Evolutionary conservation across 257 asterid genomes (phyloP), one percentile per base, ranked within the genome.

Genomic region (Solanum rostratum): DNA sequence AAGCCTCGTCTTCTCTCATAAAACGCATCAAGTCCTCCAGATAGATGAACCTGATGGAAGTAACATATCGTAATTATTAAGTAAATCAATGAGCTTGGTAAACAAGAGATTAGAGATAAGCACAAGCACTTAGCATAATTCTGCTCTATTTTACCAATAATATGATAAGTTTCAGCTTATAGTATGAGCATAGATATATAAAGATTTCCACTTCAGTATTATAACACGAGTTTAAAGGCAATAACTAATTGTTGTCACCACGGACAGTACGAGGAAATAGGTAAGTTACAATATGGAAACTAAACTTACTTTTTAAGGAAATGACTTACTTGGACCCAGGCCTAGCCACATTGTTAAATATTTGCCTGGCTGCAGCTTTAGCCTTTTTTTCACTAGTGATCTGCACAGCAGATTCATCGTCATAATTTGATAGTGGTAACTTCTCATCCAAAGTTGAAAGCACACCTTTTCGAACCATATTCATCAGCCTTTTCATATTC

Each of bases 401-500:
- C 84, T 90, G 91, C 88, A 91, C 90, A 45, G 85, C 59, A 1
- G 94, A 81, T 90, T 94, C 99, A 49, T 95, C 97, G 29, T 93
- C 92, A 13, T 66, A 88, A 2, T 90, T 69, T 1, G 92, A 65
- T 37, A 92, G 95, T 37, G 87, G 92, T 73, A 94, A 73, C 55
- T 91, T 88, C 91, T 95, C 98, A 50, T 95, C 97, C 69, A 92
- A 87, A 60, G 97, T 94, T 11, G 99, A 91, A 66, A 95, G 80
- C 8, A 87, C 92, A n/a, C 98, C 97, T 15, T 89, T 88, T 83
- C 94, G 88, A 19, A 90, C 98, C n/a, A 92, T 90, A 83, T 90
- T 93, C 79, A 89, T 89, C 91, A 95, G 39, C 91, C 98, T 93
- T 90, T 95, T 94, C 99, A 95, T 95, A 87, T 94, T 94, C 98